Evolutionary conservation across 805 yeast species (phyloP).

Genomic region (Blastobotrys mokoenaii): DNA sequence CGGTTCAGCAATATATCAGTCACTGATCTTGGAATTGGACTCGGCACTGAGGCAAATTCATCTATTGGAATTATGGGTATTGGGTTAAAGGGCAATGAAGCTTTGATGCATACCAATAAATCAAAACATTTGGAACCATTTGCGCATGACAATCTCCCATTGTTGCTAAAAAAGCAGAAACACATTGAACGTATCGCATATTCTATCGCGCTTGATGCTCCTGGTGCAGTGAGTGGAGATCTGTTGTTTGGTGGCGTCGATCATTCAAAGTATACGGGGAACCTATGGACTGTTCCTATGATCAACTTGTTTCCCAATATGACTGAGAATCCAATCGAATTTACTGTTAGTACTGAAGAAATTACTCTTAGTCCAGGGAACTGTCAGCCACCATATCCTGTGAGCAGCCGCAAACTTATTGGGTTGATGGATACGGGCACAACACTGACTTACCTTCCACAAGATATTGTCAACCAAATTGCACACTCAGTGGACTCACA

Average conservation of each 20-base stretch:
- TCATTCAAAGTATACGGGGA: conserved; percentile 49
- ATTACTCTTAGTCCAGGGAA: neutral
- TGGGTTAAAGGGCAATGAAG: conserved; percentile 28
- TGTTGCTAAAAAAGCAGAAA: conserved; percentile 33
- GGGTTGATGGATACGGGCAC: conserved; percentile 17
- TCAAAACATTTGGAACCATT: neutral
- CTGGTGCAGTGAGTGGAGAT: conserved; percentile 33
- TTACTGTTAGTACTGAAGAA: conserved; percentile 15
- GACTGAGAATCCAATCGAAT: conserved; percentile 3
- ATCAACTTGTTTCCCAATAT: neutral
- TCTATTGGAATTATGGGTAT: conserved; percentile 43
- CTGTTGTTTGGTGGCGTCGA: conserved; percentile 68
- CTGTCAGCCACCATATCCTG: neutral
- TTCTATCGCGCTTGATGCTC: conserved; percentile 41
- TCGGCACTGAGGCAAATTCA: conserved; percentile 60
- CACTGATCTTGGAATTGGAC: conserved; percentile 56
- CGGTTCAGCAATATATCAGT: conserved; percentile 42
- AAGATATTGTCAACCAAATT: conserved; percentile 2
- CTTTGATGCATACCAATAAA: conserved; percentile 22
- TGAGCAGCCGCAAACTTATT: neutral
- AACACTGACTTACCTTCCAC: conserved; percentile 15
- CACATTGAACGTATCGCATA: conserved; percentile 34
- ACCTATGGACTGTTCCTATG: conserved; percentile 17
- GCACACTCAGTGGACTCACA: conserved; percentile 6
- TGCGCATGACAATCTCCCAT: conserved; percentile 26